These are phyloP conservation scores for Fistulinella prunicolor DNA, from an alignment of 768 basidiomycete genomes.

Conservation along the genomic window DNA sequence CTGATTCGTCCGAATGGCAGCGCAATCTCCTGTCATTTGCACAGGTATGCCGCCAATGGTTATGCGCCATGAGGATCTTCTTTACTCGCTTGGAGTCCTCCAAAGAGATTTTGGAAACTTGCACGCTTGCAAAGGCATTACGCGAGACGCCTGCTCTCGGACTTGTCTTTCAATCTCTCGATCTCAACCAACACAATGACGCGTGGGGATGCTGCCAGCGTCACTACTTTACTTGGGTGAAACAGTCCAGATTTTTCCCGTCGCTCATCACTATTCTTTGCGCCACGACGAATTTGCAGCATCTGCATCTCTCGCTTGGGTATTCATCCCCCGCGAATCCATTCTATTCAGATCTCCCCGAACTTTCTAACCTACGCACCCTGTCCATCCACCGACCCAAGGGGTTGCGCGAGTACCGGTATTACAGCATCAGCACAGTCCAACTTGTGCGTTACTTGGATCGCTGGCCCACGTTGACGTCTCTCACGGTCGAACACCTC, in stretches of 20 bases:
- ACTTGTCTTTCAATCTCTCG: background rate
- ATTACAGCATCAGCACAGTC: background rate
- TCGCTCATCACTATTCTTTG: background rate
- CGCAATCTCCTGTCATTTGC: slow-evolving; percentile 2
- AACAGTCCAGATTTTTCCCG: background rate
- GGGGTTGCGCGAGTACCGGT: too few species aligned
- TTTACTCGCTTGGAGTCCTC: background rate
- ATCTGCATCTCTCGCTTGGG: background rate
- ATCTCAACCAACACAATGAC: background rate
- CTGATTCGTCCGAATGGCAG: background rate
- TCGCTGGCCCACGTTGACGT: background rate
- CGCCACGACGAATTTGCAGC: slow-evolving; percentile 2
- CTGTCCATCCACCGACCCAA: too few species aligned
- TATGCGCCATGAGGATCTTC: background rate
- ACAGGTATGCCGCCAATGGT: slow-evolving; percentile 11
- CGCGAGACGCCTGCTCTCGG: background rate
- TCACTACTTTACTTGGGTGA: background rate
- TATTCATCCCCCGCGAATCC: background rate
- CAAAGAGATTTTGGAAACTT: background rate
- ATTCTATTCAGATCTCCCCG: background rate
- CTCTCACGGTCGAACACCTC: background rate
- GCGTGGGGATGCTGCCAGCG: background rate
- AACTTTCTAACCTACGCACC: background rate
- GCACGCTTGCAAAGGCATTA: background rate
- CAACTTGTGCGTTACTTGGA: slow-evolving; percentile 1